phyloP scores from a whole-genome alignment of 148 eudicot genomes.

The Rhododendron mucronatum region DNA sequence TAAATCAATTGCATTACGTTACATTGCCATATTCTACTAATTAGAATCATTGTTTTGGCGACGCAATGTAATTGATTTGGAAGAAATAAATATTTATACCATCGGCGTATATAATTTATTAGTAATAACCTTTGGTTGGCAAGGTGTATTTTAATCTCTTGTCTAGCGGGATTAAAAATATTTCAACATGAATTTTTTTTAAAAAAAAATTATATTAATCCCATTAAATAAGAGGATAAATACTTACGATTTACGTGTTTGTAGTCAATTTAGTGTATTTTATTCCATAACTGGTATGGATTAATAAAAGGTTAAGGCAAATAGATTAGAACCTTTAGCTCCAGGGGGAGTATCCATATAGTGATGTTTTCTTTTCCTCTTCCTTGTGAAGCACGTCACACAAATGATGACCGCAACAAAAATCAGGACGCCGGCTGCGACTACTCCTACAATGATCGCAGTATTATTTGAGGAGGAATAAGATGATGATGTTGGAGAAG shows the following conservation, averaged over 20 bases:
- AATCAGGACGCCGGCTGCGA: constrained; percentile 18
- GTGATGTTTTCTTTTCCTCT: constrained; percentile 27
- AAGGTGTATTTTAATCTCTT: too few relatives aligned
- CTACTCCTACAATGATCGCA: constrained; percentile 12
- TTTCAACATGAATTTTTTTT: not conserved
- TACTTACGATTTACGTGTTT: not conserved
- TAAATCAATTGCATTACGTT: too few relatives aligned
- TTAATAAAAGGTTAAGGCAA: not conserved
- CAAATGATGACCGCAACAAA: constrained; percentile 11
- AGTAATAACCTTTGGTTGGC: too few relatives aligned
- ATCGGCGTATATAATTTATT: too few relatives aligned
- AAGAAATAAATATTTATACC: too few relatives aligned
- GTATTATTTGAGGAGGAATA: constrained; percentile 2
- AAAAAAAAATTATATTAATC: not conserved
- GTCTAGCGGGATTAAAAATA: too few relatives aligned
- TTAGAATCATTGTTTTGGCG: too few relatives aligned
- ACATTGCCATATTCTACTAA: too few relatives aligned
- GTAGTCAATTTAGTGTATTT: not conserved
- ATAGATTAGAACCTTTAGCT: constrained; percentile 17
- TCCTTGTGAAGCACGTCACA: constrained; percentile 10
- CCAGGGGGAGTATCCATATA: constrained; percentile 17
- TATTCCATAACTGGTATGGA: not conserved
- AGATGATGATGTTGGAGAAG: not conserved
- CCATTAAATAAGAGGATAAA: not conserved
- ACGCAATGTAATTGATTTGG: too few relatives aligned